Base-by-base conservation (phyloP, 2,329 filamentous ascomycete genomes). In the Apiospora phragmitis region DNA sequence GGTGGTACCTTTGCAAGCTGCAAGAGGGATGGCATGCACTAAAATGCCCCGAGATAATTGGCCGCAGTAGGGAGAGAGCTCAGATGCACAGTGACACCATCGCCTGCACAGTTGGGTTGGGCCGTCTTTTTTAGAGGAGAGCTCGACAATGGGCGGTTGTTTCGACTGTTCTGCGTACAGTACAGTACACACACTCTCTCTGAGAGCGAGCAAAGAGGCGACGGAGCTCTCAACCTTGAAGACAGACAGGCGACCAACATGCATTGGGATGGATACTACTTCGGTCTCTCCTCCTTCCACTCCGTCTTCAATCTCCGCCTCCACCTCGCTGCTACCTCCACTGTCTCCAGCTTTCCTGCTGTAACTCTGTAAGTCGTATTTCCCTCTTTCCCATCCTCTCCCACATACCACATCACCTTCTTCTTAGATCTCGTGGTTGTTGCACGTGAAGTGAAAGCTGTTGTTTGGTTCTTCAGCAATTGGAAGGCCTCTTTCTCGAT, bases 371-470 rank as follows among this genome's bases (percentile, higher is more conserved):
- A 38, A 8, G 55, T 62, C 55, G 32, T 62, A 62, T 62, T 62
- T 62, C 55, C 55, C 55, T 62, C 55, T 62, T 62, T 62, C 55
- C 55, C 55, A 62, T 62, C 55, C 11, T 62, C 21, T 62, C 32
- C 55, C 55, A 62, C 55, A 59, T 35, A 9, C 51, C 51, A 59
- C 51, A 59, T 59, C 55, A 38, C 51, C 55, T 38, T 38, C 32
- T 14, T 38, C 3, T 12, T 12, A 49, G 12, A 62, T 21, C 32
- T 62, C 21, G 55, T 62, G 18, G 18, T 38, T 14, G 32, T 32
- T 18, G 14, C 24, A 18, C 18, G 42, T 9, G 47, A 49, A 35
- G 7, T 21, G 32, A 62, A n/a, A 59, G 29, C 29, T 4, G 51
- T 18, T 21, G 29, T 32, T 35, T n/a, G 8, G n/a, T 9, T 51